Conservation (phyloP, 2,329 filamentous ascomycete genomes). For the Gremmenia infestans region DNA sequence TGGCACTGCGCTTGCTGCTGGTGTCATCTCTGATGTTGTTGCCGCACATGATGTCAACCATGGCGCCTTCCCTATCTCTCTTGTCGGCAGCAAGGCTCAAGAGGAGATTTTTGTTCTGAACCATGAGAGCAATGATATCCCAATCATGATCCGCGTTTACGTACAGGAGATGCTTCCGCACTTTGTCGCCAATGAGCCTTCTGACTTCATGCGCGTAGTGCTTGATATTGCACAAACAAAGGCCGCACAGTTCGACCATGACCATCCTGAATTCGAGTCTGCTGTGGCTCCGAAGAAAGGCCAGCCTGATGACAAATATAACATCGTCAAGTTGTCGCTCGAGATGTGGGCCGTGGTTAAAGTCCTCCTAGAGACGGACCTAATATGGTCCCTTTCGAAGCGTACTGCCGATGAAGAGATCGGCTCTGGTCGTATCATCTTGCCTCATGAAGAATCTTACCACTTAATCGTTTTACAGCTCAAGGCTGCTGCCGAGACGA, state of each 20-base stretch:
- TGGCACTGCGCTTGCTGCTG: too few relatives aligned
- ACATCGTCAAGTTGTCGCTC: neutral
- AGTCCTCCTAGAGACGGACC: neutral
- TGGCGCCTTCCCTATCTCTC: neutral
- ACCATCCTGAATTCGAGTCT: neutral
- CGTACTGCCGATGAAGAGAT: slow-evolving; percentile 7
- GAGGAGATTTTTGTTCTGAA: neutral
- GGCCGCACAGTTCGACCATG: neutral
- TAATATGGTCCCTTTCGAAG: neutral
- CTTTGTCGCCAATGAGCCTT: neutral
- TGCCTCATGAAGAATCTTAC: slow-evolving; percentile 34
- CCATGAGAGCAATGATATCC: neutral
- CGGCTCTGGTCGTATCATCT: slow-evolving; percentile 20
- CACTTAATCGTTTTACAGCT: slow-evolving; percentile 60
- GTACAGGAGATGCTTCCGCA: neutral
- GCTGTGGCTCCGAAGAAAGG: too few relatives aligned
- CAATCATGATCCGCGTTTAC: neutral
- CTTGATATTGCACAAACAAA: neutral
- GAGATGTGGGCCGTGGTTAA: neutral
- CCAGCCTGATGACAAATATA: neutral
- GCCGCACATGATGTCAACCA: neutral
- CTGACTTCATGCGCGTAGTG: neutral
- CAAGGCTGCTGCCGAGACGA: slow-evolving; percentile 59
- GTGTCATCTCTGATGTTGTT: too few relatives aligned
- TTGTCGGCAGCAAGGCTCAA: neutral